phyloP scores from a whole-genome alignment of 2,329 filamentous ascomycete genomes.

The Paecilomyces fulvus region DNA sequence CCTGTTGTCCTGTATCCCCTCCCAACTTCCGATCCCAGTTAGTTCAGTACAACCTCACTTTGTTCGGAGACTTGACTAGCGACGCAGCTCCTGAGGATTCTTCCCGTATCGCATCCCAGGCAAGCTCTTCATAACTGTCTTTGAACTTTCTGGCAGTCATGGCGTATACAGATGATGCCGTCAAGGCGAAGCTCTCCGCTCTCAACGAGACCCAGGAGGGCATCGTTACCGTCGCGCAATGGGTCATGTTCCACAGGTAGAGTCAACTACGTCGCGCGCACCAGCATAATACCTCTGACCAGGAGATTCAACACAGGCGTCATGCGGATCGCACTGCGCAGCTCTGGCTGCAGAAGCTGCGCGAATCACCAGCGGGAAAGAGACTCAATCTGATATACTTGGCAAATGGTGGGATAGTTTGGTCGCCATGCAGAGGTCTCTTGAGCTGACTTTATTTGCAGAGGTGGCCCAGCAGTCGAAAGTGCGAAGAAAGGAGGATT shows the following conservation, averaged over 20 bases:
- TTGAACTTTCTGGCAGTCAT: constrained; percentile 41
- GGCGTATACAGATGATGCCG: constrained; percentile 93
- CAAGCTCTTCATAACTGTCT: not conserved
- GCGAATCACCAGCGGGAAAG: constrained; percentile 78
- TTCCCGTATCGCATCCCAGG: not conserved
- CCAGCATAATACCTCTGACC: constrained; percentile 9
- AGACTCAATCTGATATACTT: constrained; percentile 88
- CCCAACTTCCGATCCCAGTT: not conserved
- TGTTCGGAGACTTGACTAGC: not conserved
- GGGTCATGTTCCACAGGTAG: constrained; percentile 99
- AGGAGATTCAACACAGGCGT: constrained; percentile 49
- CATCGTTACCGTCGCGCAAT: constrained; percentile 93
- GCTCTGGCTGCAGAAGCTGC: constrained; percentile 83
- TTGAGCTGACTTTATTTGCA: not conserved
- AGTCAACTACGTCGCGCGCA: constrained; percentile 10
- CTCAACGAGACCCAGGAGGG: constrained; percentile 97
- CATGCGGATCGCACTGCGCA: constrained; percentile 87
- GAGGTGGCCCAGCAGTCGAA: constrained; percentile 93
- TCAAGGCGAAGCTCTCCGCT: constrained; percentile 87
- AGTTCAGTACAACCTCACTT: not conserved
- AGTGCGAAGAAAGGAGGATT: constrained; percentile 84
- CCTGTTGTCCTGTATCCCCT: not conserved
- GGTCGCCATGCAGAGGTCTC: not conserved
- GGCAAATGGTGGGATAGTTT: constrained; percentile 64
- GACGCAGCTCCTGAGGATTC: not conserved